Conservation (phyloP, 495 filamentous ascomycete species). For the Penicillium waksmanii region DNA sequence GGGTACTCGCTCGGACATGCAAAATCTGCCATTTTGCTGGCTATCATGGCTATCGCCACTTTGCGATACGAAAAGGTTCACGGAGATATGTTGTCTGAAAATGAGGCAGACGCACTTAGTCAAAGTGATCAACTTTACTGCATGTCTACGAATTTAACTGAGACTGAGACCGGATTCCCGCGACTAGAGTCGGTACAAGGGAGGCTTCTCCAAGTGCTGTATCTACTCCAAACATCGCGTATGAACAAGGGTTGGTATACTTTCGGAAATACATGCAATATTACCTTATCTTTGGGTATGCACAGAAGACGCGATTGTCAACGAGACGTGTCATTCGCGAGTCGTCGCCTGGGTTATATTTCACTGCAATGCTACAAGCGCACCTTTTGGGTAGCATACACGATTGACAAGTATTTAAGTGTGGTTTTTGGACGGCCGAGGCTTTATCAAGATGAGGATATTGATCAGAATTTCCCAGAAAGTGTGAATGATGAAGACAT, state of each 20-base stretch:
- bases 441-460: conserved; percentile 9
- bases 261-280: conserved; percentile 25
- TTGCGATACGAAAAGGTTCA: conserved; percentile 19
- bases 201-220: conserved; percentile 29
- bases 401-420: conserved; percentile 27
- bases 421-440: conserved; percentile 31
- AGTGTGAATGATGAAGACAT: conserved; percentile 31
- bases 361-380: conserved; percentile 23
- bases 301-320: conserved; percentile 12
- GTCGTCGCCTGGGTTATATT: conserved; percentile 23
- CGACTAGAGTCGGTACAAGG: conserved; percentile 29
- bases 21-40: conserved; percentile 21
- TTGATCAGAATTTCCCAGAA: conserved; percentile 12
- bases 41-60: conserved; percentile 25
- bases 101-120: neutral
- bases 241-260: conserved; percentile 33
- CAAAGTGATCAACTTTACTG: neutral
- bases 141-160: neutral
- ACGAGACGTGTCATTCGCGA: conserved; percentile 13
- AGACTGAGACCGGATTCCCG: conserved; percentile 26
- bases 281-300: conserved; percentile 16
- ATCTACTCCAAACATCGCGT: conserved; percentile 31
- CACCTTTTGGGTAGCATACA: conserved; percentile 16
- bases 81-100: neutral
- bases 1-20: conserved; percentile 15